phyloP scores from a whole-genome alignment of 306 rosid species.

The Trifolium fragiferum region DNA sequence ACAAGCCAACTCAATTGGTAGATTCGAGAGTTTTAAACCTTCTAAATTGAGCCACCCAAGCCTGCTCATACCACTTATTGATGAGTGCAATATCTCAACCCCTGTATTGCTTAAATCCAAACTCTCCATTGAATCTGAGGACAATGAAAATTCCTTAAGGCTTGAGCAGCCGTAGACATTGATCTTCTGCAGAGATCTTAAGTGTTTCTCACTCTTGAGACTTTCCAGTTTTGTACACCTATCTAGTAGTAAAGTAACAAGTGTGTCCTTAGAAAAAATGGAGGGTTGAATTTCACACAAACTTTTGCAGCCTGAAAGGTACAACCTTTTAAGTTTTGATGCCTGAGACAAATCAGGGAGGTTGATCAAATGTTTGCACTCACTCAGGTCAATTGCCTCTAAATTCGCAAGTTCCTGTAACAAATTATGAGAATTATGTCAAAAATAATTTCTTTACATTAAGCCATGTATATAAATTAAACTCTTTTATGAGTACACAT shows the following conservation, averaged over 20 bases:
- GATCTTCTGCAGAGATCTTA: not conserved
- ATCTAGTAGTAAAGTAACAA: not conserved
- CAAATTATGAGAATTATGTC: not conserved
- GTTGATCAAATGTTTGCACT: not conserved
- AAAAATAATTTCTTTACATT: not conserved
- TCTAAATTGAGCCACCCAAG: not conserved
- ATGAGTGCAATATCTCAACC: not conserved
- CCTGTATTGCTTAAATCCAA: not conserved
- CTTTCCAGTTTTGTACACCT: not conserved
- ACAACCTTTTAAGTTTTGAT: not conserved
- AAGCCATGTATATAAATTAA: too few species aligned
- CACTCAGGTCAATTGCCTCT: not conserved
- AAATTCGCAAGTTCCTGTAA: slow-evolving; percentile 30
- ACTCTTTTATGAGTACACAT: not conserved
- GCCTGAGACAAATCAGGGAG: slow-evolving; percentile 27
- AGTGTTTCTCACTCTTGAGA: slow-evolving; percentile 1
- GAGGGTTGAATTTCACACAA: slow-evolving; percentile 15
- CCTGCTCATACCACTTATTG: not conserved
- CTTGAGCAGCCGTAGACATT: not conserved
- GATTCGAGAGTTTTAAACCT: not conserved
- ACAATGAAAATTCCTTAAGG: slow-evolving; percentile 17
- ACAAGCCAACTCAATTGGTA: slow-evolving; percentile 1
- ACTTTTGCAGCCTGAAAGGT: not conserved
- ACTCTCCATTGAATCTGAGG: not conserved
- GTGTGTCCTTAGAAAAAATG: not conserved